A percentile compares a stretch with the other conserved stretches of the same genome.
Evolutionary conservation across 2,329 filamentous ascomycete species (phyloP).

Genomic region (Macroventuria anomochaeta): DNA sequence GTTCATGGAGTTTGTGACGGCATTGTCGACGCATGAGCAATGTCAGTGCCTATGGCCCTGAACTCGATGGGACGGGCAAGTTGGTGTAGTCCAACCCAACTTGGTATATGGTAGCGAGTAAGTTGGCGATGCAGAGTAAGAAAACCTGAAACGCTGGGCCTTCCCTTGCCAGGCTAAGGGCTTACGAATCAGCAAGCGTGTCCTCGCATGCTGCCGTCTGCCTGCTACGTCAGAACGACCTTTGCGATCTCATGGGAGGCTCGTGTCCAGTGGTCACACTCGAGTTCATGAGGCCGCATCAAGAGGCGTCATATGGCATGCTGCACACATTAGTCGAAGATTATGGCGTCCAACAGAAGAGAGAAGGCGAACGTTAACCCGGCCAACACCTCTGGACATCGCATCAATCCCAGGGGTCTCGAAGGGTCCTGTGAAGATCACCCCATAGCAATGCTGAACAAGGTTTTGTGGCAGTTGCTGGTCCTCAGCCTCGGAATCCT

Average conservation of each 20-base stretch:
- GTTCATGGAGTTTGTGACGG: background rate
- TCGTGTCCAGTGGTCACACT: conserved; percentile 4
- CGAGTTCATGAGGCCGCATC: background rate
- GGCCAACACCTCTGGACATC: background rate
- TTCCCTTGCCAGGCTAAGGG: conserved; percentile 28
- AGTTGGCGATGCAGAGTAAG: conserved; percentile 16
- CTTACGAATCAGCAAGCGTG: conserved; percentile 44
- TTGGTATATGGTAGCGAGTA: conserved; percentile 20
- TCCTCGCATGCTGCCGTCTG: conserved; percentile 14
- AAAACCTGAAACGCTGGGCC: conserved; percentile 37
- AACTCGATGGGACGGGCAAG: background rate
- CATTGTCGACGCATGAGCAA: background rate
- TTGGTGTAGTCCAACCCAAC: conserved; percentile 7
- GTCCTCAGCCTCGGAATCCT: conserved; percentile 42
- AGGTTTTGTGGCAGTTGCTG: conserved; percentile 30
- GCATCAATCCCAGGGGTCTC: background rate
- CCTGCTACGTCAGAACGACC: conserved; percentile 13
- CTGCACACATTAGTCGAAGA: conserved; percentile 1
- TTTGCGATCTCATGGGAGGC: background rate
- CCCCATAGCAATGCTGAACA: conserved; percentile 15
- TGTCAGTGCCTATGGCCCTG: background rate
- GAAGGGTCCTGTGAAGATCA: conserved; percentile 5
- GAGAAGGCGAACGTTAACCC: background rate
- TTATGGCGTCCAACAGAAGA: conserved; percentile 1
- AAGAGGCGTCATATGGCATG: conserved; percentile 13